These are phyloP conservation scores for Nannochloropsis gaditana DNA, from an alignment of 108 stramenopile genomes.

Conservation along the genomic window DNA sequence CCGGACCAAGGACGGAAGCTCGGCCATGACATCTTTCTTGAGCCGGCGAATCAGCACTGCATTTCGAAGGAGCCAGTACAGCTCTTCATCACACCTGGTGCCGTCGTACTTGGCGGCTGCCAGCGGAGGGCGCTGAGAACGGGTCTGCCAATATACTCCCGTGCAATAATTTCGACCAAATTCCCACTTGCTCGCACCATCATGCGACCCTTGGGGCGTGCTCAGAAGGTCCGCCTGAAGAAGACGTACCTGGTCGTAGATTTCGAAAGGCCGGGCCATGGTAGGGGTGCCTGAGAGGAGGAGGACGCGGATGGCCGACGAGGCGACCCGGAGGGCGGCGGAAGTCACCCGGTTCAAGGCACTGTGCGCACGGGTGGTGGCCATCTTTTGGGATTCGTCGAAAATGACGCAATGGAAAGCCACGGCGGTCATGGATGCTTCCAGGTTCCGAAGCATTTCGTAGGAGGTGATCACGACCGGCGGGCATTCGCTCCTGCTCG, in stretches of 20 bases:
- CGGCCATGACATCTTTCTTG: constrained; percentile 81
- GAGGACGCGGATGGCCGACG: constrained; percentile 64
- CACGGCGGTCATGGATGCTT: constrained; percentile 28
- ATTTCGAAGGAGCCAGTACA: constrained; percentile 77
- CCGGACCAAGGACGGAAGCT: constrained; percentile 65
- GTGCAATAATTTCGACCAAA: constrained; percentile 38
- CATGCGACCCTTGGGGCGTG: constrained; percentile 18
- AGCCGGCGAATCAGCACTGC: constrained; percentile 88
- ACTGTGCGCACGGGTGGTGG: constrained; percentile 56
- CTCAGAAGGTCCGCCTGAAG: constrained; percentile 56
- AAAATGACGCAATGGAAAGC: constrained; percentile 75
- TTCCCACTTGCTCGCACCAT: constrained; percentile 24
- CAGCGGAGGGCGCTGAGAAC: background rate
- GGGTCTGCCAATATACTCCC: constrained; percentile 23
- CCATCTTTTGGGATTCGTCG: constrained; percentile 93
- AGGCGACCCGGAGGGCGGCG: constrained; percentile 68
- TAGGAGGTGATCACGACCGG: constrained; percentile 43
- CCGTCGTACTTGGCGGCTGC: background rate
- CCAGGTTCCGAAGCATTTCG: constrained; percentile 40
- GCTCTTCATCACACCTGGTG: constrained; percentile 56
- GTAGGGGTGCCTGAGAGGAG: constrained; percentile 94
- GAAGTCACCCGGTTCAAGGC: background rate
- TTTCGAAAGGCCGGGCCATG: constrained; percentile 77
- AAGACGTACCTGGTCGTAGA: constrained; percentile 86
- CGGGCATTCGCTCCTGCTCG: constrained; percentile 26